Evolutionary conservation across 2,329 filamentous ascomycete genomes (phyloP).

Genomic region (Penicillium janthinellum): DNA sequence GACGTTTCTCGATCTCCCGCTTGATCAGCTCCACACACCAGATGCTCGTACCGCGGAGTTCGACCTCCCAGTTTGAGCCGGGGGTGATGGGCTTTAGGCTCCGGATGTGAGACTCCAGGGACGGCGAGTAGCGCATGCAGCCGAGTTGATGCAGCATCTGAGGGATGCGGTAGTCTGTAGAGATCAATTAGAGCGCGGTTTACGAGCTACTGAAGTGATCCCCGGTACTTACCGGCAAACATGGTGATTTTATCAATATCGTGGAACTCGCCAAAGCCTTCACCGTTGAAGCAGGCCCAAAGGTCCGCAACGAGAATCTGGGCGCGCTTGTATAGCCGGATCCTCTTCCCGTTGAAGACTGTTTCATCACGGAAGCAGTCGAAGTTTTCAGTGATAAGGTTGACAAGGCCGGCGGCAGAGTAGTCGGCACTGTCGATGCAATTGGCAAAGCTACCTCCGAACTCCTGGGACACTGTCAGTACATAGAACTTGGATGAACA

Average conservation of each 20-base stretch:
- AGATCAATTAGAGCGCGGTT: neutral
- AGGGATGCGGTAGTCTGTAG: conserved; percentile 83
- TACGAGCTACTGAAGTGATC: too few species aligned
- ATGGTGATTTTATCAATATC: conserved; percentile 97
- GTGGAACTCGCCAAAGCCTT: conserved; percentile 74
- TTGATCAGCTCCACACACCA: conserved; percentile 92
- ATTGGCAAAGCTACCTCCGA: conserved; percentile 71
- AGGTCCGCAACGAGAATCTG: conserved; percentile 95
- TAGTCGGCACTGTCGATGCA: conserved; percentile 73
- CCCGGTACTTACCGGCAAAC: conserved; percentile 67
- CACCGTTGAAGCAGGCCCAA: conserved; percentile 91
- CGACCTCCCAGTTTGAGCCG: conserved; percentile 78
- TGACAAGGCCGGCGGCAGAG: conserved; percentile 83
- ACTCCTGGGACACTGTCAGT: conserved; percentile 57
- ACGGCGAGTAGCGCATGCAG: conserved; percentile 81
- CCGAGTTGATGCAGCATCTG: conserved; percentile 86
- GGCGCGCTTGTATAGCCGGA: conserved; percentile 88
- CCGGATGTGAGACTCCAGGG: conserved; percentile 70
- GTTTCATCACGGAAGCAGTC: conserved; percentile 83
- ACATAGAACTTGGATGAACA: conserved; percentile 4
- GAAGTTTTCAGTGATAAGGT: conserved; percentile 80
- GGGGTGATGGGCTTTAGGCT: conserved; percentile 66
- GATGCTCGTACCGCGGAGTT: conserved; percentile 89
- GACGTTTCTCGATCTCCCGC: conserved; percentile 71
- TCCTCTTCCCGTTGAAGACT: conserved; percentile 69